Base-by-base conservation (phyloP, 2,329 filamentous ascomycete genomes). In the Diplodia mutila region DNA sequence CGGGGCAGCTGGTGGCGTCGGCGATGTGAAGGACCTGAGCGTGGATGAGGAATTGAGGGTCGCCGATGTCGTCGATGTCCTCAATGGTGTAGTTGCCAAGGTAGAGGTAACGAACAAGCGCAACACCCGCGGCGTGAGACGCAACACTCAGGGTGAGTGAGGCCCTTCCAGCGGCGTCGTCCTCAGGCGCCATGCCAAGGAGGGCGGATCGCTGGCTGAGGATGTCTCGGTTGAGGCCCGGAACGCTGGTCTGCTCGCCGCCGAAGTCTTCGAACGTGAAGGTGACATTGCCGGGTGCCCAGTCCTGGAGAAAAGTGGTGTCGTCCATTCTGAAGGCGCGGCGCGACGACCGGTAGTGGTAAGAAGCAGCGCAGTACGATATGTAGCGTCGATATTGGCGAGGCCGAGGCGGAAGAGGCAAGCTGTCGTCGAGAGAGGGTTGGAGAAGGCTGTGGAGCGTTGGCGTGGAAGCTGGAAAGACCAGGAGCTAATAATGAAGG, bases 91-190 rank as follows among this genome's bases (percentile, higher is more conserved):
- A 83, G 59, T 73, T 73, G 48, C 77, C 78, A 5, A 75, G 77
- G 70, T 83, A 82, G 61, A 82, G 72, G 70, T 75, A 82, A 65
- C 80, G 76, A 11, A 82, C 71, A 52, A 84, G 78, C 8, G 76
- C 75, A 34, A 75, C 65, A 21, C 78, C 74, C 6, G 78, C 75
- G 12, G 69, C 68, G 6, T 70, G 55, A 3, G 77, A 79, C 1
- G 75, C 71, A 18, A 75, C 76, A 61, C 81, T 79, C 34, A 83
- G 76, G 64, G 75, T 77, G 42, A 79, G 75, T 61, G 77, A 76
- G 18, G 46, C 18, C 14, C 68, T 59, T 14, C 76, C 73, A 25
- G 73, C 69, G 5, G 71, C 68, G 11, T 75, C 73, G 16, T 74
- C 69, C 65, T 83, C 81, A 68, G 83, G 81, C 3, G 78, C 74